Conservation (phyloP, 164 flowering plant genomes). For the Dillenia turbinata region DNA sequence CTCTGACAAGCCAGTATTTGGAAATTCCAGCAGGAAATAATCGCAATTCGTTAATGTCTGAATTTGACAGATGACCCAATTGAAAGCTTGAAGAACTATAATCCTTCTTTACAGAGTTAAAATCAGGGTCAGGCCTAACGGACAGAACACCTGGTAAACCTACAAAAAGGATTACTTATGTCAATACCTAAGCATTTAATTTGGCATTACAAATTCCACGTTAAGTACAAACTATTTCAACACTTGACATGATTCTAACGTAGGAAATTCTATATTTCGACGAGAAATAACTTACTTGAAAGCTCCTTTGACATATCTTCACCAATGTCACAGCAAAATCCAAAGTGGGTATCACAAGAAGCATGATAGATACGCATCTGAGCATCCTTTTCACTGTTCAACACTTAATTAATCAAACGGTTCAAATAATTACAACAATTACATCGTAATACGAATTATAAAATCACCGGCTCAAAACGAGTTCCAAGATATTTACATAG, state of each 20-base stretch:
- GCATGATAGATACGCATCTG: slow-evolving; percentile 77
- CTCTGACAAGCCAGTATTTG: slow-evolving; percentile 74
- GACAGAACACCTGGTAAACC: slow-evolving; percentile 67
- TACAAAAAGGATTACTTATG: slow-evolving; percentile 14
- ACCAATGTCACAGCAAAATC: slow-evolving; percentile 70
- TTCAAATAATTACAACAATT: too few relatives aligned
- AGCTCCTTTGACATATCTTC: slow-evolving; percentile 46
- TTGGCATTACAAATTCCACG: too few relatives aligned
- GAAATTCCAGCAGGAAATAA: slow-evolving; percentile 45
- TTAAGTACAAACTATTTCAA: too few relatives aligned
- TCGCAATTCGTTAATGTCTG: slow-evolving; percentile 13
- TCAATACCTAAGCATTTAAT: too few relatives aligned
- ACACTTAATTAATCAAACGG: neutral
- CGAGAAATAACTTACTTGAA: slow-evolving; percentile 30
- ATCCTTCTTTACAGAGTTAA: slow-evolving; percentile 41
- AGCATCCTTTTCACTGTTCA: slow-evolving; percentile 65
- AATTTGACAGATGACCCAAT: slow-evolving; percentile 9
- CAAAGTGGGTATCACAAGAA: slow-evolving; percentile 52
- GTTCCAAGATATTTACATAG: slow-evolving; percentile 49
- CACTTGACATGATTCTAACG: too few relatives aligned
- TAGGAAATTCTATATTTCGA: too few relatives aligned
- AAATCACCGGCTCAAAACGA: slow-evolving; percentile 50
- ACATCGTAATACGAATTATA: neutral
- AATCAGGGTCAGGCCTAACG: slow-evolving; percentile 54
- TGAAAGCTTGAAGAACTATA: slow-evolving; percentile 28